These are phyloP conservation scores for Malania oleifera DNA, from an alignment of 164 flowering plant species.

Conservation along the genomic window DNA sequence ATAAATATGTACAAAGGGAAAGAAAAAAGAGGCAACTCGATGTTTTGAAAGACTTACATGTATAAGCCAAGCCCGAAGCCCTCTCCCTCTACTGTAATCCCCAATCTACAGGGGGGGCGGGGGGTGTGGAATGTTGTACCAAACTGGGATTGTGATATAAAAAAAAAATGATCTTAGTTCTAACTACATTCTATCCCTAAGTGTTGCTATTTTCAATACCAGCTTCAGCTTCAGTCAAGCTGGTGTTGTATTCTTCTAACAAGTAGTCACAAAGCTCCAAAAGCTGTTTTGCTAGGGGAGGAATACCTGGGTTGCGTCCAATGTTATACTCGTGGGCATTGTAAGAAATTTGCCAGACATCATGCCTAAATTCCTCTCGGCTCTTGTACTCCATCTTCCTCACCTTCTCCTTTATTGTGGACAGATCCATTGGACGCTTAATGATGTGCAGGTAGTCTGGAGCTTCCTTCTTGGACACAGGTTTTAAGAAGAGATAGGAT, in stretches of 20 bases:
- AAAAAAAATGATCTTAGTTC: no score
- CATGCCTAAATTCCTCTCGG: conserved; percentile 76
- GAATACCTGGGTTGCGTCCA: conserved; percentile 76
- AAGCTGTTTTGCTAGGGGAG: conserved; percentile 96
- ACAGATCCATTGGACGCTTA: conserved; percentile 78
- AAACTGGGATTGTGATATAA: no score
- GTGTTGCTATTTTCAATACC: no score
- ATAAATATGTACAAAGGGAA: no score
- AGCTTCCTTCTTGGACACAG: conserved; percentile 87
- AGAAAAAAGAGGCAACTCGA: no score
- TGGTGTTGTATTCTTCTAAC: conserved; percentile 33
- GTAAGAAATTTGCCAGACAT: conserved; percentile 74
- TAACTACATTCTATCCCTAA: no score
- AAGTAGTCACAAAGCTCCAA: conserved; percentile 76
- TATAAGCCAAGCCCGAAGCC: no score
- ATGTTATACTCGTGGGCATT: conserved; percentile 87
- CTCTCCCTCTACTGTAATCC: no score
- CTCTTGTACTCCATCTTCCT: conserved; percentile 73
- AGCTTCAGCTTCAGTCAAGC: conserved; percentile 66
- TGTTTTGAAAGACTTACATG: no score
- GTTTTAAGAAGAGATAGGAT: conserved; percentile 77
- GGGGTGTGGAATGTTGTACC: no score
- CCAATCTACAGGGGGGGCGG: no score
- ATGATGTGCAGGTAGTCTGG: conserved; percentile 77
- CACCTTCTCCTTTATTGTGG: conserved; percentile 79